Percentiles rank a stretch among this genome's conserved stretches.
These are phyloP conservation scores for Chlorella sp. DNA, from an alignment of 139 green algal species.

Conservation along the genomic window DNA sequence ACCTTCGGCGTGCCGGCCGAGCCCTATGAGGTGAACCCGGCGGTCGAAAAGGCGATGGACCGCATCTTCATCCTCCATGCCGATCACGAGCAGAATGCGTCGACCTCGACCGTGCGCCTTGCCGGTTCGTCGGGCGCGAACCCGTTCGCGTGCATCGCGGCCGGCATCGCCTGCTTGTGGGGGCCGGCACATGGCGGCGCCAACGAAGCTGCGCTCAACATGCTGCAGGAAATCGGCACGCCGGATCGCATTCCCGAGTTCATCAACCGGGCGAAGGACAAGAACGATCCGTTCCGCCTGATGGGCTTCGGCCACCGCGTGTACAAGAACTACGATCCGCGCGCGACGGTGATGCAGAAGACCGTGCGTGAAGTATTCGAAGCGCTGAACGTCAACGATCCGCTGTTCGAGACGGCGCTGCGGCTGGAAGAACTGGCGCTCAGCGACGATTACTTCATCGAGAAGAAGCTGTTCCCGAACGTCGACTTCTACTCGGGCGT, in stretches of 20 bases:
- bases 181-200: conserved; percentile 78
- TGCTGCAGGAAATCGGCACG: conserved; percentile 54
- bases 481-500: conserved; percentile 87
- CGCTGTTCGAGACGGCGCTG: conserved; percentile 74
- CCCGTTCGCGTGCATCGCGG: conserved; percentile 78
- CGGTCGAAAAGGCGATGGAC: conserved; percentile 61
- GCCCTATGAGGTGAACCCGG: conserved; percentile 63
- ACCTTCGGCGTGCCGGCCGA: conserved; percentile 54
- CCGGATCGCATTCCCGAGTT: conserved; percentile 35
- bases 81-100: conserved; percentile 81
- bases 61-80: conserved; percentile 76
- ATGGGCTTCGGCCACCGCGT: conserved; percentile 85
- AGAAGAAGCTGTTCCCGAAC: conserved; percentile 77
- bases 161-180: conserved; percentile 75
- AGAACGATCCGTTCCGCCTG: conserved; percentile 70
- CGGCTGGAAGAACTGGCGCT: conserved; percentile 73
- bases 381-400: conserved; percentile 58
- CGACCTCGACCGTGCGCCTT: conserved; percentile 69
- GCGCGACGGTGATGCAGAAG: conserved; percentile 67
- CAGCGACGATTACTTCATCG: conserved; percentile 77
- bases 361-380: conserved; percentile 53
- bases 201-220: conserved; percentile 73
- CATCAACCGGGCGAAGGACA: conserved; percentile 67
- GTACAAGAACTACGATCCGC: conserved; percentile 79
- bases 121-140: conserved; percentile 76